Conservation (phyloP, 2,329 filamentous ascomycete species). For the Canariomyces notabilis region DNA sequence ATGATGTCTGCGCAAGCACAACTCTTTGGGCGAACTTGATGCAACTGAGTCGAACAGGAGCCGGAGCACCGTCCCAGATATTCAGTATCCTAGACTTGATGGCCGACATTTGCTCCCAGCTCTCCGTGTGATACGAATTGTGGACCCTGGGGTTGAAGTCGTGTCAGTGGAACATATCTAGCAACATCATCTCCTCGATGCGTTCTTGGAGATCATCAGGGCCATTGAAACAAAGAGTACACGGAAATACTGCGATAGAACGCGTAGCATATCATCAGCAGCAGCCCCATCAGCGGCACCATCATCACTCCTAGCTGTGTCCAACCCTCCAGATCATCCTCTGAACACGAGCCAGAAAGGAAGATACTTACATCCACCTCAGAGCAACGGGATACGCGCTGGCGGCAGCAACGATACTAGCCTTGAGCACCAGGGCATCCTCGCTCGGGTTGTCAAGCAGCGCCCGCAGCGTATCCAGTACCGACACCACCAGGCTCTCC, state of each 20-base stretch:
- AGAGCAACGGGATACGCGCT: conserved; percentile 91
- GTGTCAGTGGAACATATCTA: conserved; percentile 24
- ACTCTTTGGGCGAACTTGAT: conserved; percentile 96
- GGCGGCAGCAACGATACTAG: conserved; percentile 79
- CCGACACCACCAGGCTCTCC: conserved; percentile 69
- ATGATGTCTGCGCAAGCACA: conserved; percentile 86
- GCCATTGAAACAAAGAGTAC: neutral
- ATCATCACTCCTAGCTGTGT: neutral
- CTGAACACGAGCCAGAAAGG: neutral
- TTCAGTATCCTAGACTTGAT: conserved; percentile 87
- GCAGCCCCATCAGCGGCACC: neutral
- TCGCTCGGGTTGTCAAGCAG: conserved; percentile 67
- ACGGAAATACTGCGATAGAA: neutral
- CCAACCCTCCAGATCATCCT: neutral
- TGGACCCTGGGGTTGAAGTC: no score
- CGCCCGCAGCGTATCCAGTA: conserved; percentile 70
- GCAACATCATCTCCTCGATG: conserved; percentile 2
- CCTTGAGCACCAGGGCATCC: conserved; percentile 76
- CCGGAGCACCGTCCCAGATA: conserved; percentile 76
- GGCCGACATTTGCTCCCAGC: conserved; percentile 81
- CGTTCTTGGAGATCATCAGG: neutral
- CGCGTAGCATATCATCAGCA: neutral
- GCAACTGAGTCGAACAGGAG: conserved; percentile 83
- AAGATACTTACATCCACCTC: conserved; percentile 79
- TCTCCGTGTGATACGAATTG: conserved; percentile 72